phyloP scores from a whole-genome alignment of 306 rosid genomes.

The Amphicarpaea edgeworthii region DNA sequence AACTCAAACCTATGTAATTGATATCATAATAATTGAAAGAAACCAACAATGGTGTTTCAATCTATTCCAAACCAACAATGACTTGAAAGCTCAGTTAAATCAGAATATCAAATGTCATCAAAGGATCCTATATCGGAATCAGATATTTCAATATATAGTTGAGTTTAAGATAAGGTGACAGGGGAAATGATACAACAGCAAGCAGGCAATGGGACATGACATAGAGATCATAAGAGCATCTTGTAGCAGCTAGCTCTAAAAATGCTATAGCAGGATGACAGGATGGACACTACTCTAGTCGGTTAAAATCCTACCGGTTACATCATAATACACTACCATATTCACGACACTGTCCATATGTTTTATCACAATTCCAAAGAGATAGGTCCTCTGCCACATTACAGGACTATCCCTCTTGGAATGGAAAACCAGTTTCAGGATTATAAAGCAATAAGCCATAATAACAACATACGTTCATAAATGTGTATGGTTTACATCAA shows the following conservation, averaged over 20 bases:
- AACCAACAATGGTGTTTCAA: slow-evolving; percentile 31
- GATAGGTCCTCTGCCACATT: slow-evolving; percentile 11
- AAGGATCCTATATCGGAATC: not conserved
- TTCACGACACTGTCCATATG: not conserved
- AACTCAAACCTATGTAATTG: slow-evolving; percentile 18
- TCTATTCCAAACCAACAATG: slow-evolving; percentile 29
- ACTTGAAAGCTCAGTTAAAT: slow-evolving; percentile 15
- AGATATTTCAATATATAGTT: slow-evolving; percentile 29
- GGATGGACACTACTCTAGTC: slow-evolving; percentile 3
- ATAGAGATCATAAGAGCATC: not conserved
- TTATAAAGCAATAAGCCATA: slow-evolving; percentile 6
- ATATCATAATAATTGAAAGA: slow-evolving; percentile 28
- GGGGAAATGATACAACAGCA: slow-evolving; percentile 20
- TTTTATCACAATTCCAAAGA: not conserved
- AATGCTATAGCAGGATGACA: not conserved
- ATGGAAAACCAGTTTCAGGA: slow-evolving; percentile 16
- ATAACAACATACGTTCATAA: slow-evolving; percentile 15
- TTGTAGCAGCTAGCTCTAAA: not conserved
- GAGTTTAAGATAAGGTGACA: slow-evolving; percentile 24
- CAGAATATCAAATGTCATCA: slow-evolving; percentile 20
- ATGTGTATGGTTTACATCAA: not conserved
- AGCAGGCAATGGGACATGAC: slow-evolving; percentile 11
- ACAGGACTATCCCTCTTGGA: not conserved
- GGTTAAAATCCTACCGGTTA: not conserved
- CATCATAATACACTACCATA: not conserved